Base-by-base conservation (phyloP, 495 filamentous ascomycete genomes). In the Aspergillus ellipticus region DNA sequence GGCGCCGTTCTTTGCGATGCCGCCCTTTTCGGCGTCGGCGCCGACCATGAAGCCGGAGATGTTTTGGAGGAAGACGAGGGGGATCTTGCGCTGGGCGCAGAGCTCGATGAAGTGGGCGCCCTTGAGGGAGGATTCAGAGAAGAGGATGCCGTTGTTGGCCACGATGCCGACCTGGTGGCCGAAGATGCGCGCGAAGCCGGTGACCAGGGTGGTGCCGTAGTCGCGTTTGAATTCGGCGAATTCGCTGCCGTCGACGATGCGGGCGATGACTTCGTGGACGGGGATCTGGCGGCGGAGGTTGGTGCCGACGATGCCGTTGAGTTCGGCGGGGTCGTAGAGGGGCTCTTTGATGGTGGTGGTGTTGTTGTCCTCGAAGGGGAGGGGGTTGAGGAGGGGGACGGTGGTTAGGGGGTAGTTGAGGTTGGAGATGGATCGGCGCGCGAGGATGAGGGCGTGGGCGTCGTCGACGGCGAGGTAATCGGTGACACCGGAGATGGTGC, bases 41-140 rank as follows among this genome's bases (percentile, higher is more conserved):
- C 94, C 94, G 10, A 96, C 94, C 94, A 96, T 97, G 78, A 97
- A 97, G 19, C 93, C 93, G 11, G 82, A 87, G 68, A 98, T 98
- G 66, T 98, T 98, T 67, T 98, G 94, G 35, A 98, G 73, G 71
- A 98, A 98, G 28, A 98, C 75, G 0, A 98, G 77, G 15, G 94
- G 93, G 47, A 97, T 89, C 21, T 85, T 81, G 49, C 95, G 87
- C 70, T 97, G 89, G 6, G 85, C 82, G 75, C 94, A 97, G n/a
- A 98, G 85, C 70, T 98, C 89, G 66, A 97, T 96, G 73, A 98
- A 98, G 72, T 98, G 94, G 4, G 94, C 92, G 10, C 94, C 94
- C 71, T 98, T 98, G 46, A 96, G 82, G 3, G 90, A 85, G 15
- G 88, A 89, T 61, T 89, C 84, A 35, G 89, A 93, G 80, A 97